phyloP scores from a whole-genome alignment of 106 monocot species.

The Allium sativum region DNA sequence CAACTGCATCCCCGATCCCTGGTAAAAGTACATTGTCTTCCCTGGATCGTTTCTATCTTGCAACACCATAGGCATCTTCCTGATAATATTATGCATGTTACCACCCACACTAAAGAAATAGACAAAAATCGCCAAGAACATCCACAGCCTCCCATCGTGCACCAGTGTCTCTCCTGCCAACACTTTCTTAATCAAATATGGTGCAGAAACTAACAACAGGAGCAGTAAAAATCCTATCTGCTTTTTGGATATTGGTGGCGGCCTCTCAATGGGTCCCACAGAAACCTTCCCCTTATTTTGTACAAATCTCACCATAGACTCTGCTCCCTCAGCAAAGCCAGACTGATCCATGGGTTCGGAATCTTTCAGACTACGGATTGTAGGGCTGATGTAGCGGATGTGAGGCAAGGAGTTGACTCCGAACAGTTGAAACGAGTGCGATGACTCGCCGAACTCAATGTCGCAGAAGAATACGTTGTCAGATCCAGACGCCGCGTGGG shows the following conservation, averaged over 20 bases:
- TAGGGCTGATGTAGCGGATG: neutral
- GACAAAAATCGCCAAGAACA: slow-evolving; percentile 59
- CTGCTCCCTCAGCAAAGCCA: slow-evolving; percentile 58
- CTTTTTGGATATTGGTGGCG: slow-evolving; percentile 59
- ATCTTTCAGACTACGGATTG: neutral
- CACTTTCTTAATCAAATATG: slow-evolving; percentile 52
- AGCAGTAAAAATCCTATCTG: slow-evolving; percentile 38
- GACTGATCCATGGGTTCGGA: slow-evolving; percentile 67
- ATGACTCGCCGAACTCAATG: slow-evolving; percentile 75
- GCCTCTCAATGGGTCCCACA: slow-evolving; percentile 65
- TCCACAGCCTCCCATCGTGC: slow-evolving; percentile 73
- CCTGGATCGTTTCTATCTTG: slow-evolving; percentile 45
- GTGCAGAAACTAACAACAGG: slow-evolving; percentile 27
- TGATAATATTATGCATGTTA: slow-evolving; percentile 83
- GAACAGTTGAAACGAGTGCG: slow-evolving; percentile 58
- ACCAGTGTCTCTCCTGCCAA: slow-evolving; percentile 60
- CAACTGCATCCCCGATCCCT: slow-evolving; percentile 96
- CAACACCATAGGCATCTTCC: slow-evolving; percentile 76
- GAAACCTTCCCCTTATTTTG: slow-evolving; percentile 41
- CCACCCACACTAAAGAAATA: slow-evolving; percentile 97
- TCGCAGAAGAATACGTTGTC: slow-evolving; percentile 78
- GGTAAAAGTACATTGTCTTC: slow-evolving; percentile 72
- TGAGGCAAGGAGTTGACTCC: slow-evolving; percentile 48
- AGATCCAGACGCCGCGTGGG: slow-evolving; percentile 21
- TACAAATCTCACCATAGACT: slow-evolving; percentile 81